Evolutionary conservation across 2,329 filamentous ascomycete species (phyloP), one percentile per base, ranked within the genome.

Genomic region (Alternaria gaisen): DNA sequence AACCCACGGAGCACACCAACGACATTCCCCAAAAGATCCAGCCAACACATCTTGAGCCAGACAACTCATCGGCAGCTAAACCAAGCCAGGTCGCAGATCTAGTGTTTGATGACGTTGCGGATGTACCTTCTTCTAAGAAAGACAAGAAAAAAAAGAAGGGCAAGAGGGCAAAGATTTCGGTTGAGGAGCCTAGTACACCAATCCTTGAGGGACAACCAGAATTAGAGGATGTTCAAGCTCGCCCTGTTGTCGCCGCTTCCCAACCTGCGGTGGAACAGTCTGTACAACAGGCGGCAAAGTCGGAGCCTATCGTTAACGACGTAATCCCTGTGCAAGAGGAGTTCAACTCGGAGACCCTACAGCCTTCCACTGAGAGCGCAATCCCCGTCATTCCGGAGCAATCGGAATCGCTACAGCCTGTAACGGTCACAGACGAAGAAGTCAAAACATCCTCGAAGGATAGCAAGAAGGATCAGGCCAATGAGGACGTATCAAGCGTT

Each of bases 371-470:
- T 20, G 42, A 48, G 12, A 40, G 10, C 5, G 38, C 22, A 22
- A n/a, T 24, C 30, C 20, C 56, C 7, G 30, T 14, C 14, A 36
- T 40, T 10, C 12, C 24, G n/a, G 51, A 61, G 26, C 55, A 57
- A 3, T 40, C 44, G 1, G 58, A 68, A 36, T 26, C 32, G 9
- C 34, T 40, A 36, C 47, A 54, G 28, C 53, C 43, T n/a, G 16
- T 24, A 28, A 26, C 40, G 8, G 30, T 41, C 11, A 16, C 20
- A 2, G 54, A 43, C 6, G 56, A 60, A 11, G 64, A 64, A 18
- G 32, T 47, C 28, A 24, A 53, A 12, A 41, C 47, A 14, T 69
- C 73, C 48, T 82, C 79, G 58, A 80, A 81, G 62, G 84, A 83
- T 63, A 79, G 42, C 18, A 56, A 79, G 14, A 84, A 63, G 54